Base-by-base conservation (phyloP, 805 yeast genomes). In the Myxozyma kluyveri region DNA sequence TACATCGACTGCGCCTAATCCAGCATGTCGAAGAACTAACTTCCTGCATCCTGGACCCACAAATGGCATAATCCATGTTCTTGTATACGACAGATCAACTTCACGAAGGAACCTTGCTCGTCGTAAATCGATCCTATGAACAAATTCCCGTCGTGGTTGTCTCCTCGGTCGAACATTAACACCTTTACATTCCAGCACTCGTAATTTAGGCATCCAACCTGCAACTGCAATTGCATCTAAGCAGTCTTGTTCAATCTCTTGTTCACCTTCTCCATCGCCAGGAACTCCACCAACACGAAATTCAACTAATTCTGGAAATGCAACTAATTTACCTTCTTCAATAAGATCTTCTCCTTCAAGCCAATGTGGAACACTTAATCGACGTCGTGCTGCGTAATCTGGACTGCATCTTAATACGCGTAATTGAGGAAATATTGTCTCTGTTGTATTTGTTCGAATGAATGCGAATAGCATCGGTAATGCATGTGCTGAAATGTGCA, bases 201-300 rank as follows among this genome's bases (percentile, higher is more conserved):
- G 24, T 9, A 52, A 49, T n/a, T 52, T 52, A n/a, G 56, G 56
- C 52, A 48, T 52, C 56, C 56, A 52, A 9, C 33, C 33, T 14
- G 33, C 33, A 31, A 29, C 17, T 19, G 49, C 49, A 3, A 52
- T 39, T 12, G 49, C 31, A 26, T 52, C 52, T 19, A 52, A 26
- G 41, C 56, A 52, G 29, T 52, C 46, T 33, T 52, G 56, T 17
- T 52, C 56, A 14, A 52, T 14, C n/a, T 52, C 56, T 37, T 50
- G 54, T 19, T 50, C 54, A 18, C 49, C 40, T n/a, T 27, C 46
- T 1, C 39, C 19, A 14, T 29, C 32, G 35, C n/a, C 3, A 31
- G 42, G 42, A 12, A 17, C 24, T 27, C 41, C 40, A 5, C 54
- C 50, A 22, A 52, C 45, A 23, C 45, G 39, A 45, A 52, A 44